phyloP scores from a whole-genome alignment of 306 rosid species.

The Benincasa hispida region DNA sequence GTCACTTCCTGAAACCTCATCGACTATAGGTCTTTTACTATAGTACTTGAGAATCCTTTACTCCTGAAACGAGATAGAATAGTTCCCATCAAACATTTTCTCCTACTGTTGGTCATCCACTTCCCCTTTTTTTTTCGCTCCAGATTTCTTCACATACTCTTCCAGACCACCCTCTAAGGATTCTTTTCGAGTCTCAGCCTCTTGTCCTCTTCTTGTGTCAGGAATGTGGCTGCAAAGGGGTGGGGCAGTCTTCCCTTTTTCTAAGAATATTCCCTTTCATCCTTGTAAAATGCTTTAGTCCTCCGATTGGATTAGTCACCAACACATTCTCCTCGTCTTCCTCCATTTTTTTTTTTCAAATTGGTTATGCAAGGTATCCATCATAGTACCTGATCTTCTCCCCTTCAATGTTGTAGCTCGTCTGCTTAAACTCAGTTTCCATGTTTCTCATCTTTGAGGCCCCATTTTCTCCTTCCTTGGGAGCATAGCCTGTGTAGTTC shows the following conservation, averaged over 20 bases:
- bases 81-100: neutral
- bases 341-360: neutral
- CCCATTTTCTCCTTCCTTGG: neutral
- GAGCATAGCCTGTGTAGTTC: neutral
- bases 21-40: neutral
- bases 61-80: neutral
- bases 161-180: neutral
- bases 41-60: neutral
- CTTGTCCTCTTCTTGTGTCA: neutral
- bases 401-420: neutral
- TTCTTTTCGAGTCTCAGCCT: neutral
- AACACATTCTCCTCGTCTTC: neutral
- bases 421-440: neutral
- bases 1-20: neutral
- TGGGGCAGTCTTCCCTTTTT: neutral
- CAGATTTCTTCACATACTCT: neutral
- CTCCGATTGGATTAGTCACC: neutral
- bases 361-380: neutral
- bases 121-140: neutral
- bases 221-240: neutral
- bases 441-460: neutral
- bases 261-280: neutral
- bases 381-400: neutral
- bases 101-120: neutral
- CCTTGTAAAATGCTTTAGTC: neutral